These are phyloP conservation scores for Lathyrus oleraceus DNA, from an alignment of 306 rosid species.

Conservation along the genomic window DNA sequence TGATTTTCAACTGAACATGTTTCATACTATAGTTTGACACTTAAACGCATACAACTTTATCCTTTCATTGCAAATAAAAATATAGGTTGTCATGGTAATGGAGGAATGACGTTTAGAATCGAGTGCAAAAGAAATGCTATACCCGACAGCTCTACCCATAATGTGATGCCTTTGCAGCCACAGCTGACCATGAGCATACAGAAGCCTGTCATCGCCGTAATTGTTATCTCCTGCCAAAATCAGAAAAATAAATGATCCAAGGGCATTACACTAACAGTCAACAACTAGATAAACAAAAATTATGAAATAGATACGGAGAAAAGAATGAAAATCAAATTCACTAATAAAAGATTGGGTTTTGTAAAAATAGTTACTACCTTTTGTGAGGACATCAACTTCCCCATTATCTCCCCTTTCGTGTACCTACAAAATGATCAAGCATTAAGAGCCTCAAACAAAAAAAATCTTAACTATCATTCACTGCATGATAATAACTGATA, in stretches of 20 bases:
- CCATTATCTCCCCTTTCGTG: slow-evolving; percentile 79
- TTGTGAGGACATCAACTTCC: slow-evolving; percentile 87
- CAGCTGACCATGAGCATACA: slow-evolving; percentile 90
- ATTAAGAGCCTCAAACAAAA: slow-evolving; percentile 11
- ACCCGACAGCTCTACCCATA: slow-evolving; percentile 99
- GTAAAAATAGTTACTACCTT: slow-evolving; percentile 55
- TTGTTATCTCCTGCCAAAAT: slow-evolving; percentile 80
- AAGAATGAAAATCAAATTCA: not conserved
- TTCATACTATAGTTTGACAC: slow-evolving; percentile 1
- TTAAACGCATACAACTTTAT: slow-evolving; percentile 1
- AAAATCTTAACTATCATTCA: slow-evolving; percentile 1
- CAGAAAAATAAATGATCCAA: not conserved
- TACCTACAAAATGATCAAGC: slow-evolving; percentile 59
- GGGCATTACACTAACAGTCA: slow-evolving; percentile 2
- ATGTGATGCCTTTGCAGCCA: slow-evolving; percentile 93
- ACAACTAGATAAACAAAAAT: not conserved
- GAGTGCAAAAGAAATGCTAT: slow-evolving; percentile 28
- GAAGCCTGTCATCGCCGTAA: slow-evolving; percentile 83
- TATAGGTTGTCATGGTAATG: not conserved
- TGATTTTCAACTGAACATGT: not conserved
- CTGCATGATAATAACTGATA: not conserved
- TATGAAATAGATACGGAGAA: slow-evolving; percentile 7
- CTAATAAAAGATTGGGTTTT: not conserved
- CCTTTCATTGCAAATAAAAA: slow-evolving; percentile 13
- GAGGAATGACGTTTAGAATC: not conserved